Base-by-base conservation (phyloP, 2,329 filamentous ascomycete genomes). In the Drechslerella dactyloides region DNA sequence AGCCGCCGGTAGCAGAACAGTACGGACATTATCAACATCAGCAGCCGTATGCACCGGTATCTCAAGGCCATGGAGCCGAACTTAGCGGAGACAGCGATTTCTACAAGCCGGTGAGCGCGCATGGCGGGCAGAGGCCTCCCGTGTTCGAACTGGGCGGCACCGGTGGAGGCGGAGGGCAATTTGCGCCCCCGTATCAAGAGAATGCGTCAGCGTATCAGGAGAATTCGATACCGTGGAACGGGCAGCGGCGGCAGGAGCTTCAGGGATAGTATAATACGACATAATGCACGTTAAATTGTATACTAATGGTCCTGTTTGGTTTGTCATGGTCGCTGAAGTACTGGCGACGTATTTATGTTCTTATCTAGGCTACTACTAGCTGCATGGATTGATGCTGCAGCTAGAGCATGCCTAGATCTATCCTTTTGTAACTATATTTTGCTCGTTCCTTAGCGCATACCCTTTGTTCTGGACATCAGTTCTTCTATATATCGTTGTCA, bases 101-200 rank as follows among this genome's bases (percentile, higher is more conserved):
- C n/a, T 70, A 64, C 10, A 70, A 70, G 33, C 59, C 58, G 23
- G 48, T 21, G 24, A 30, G 35, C 24, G 46, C 40, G 15, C 55
- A 42, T 1, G 57, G 57, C 1, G 44, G 17, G 4, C 57, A 46
- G 6, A 27, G 42, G 42, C 27, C 35, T 10, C 19, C 55, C 24
- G 46, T 70, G 7, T 70, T 48, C 33, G 66, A 70, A 35, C 55
- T 70, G n/a, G n/a, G n/a, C n/a, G n/a, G n/a, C n/a, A n/a, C n/a
- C n/a, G n/a, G n/a, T 10, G 66, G 59, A 23, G 59, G 66, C 21
- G 30, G 33, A 7, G 59, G 54, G 1, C 24, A 52, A 3, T 4
- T 30, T 15, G 46, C 11, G 19, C 17, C 46, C 6, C 46, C 46
- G 46, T 51, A 51, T 51, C 46, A 52, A 8, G 35, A 13, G 8